Evolutionary conservation across 202 grass and related monocot species (phyloP), one percentile per base, ranked within the genome.

Genomic region (Brachypodium distachyon): DNA sequence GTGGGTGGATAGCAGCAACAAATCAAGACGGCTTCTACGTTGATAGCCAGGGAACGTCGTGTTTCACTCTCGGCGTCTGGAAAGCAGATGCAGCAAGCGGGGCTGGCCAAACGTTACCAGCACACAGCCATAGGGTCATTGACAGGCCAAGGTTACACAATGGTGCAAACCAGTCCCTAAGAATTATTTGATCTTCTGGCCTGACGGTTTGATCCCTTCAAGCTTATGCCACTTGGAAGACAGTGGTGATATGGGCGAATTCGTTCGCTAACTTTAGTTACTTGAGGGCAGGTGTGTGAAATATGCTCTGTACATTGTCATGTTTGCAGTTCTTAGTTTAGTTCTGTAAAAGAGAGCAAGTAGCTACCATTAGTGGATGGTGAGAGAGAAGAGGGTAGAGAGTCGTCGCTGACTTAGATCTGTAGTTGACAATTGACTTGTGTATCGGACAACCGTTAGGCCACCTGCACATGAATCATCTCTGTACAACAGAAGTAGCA

Each of bases 1-100:
- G 19, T 77, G 41, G 41, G 86, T 83, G 86, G 86, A 75, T 99
- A 96, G 72, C 38, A 83, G 47, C 56, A 85, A 34, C 50, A 58
- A 73, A 69, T 65, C 58, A 46, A 64, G 42, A 25, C 66, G 17
- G 27, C 57, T 34, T 16, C 39, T 51, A 64, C 29, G 23, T 66
- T 1, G 13, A 68, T 68, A 1, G 64, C 42, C 42, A n/a, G 61
- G 67, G 49, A 81, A 60, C 63, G 70, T 76, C 6, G n/a, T n/a
- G n/a, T 88, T 55, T 32, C 49, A 81, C 41, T 47, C 65, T 77
- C 17, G 27, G 70, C 55, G 14, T 53, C 28, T 21, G 3, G 19
- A 77, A 67, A 81, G 23, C 34, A 62, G 66, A 81, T 67, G 58
- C 74, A 67, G 33, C 65, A 59, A 73, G 76, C 80, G 10, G 71